Evolutionary conservation across 345 rosid genomes (phyloP), one percentile per base, ranked within the genome.

Genomic region (Arabidopsis suecica): DNA sequence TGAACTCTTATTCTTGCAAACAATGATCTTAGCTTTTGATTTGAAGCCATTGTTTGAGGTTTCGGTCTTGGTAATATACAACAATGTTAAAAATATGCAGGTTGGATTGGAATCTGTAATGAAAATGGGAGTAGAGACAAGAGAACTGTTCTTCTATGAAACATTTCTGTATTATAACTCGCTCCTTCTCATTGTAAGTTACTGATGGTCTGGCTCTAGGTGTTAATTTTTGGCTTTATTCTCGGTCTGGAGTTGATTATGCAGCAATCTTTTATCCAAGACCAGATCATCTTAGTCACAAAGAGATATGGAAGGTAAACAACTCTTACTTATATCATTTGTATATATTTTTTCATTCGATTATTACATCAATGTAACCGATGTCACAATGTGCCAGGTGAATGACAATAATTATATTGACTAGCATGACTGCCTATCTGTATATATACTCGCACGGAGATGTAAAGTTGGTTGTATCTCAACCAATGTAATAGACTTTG

Each of bases 201-300:
- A 38, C n/a, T n/a, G n/a, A n/a, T n/a, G n/a, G n/a, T n/a, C n/a
- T 93, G 99, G 99, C 87, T 96, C 40, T 96, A 98, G 99, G 98
- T 73, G 80, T 93, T 54, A 90, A 91, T 72, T 73, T 91, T 73
- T 95, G 96, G 97, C 89, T 90, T 33, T 95, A 92, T 79, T 57
- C 91, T 18, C 90, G 86, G 79, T 86, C 94, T 40, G 92, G 85
- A 72, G 83, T 95, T 62, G 89, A 86, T 71, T 93, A 93, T 77
- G 89, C 87, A 47, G 85, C 87, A 54, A 83, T 93, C 61, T 95
- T 95, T 62, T 82, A 85, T 77, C 88, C 93, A 53, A 91, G 94
- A 81, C 96, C 90, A 75, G 86, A 85, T 77, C 96, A 90, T 86
- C 98, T 95, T 50, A 87, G 89, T 14, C 90, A 95, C 73, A 82